Evolutionary conservation across 225 moss, liverwort and hornwort genomes (phyloP).

Genomic region (Physcomitrellopsis africana): DNA sequence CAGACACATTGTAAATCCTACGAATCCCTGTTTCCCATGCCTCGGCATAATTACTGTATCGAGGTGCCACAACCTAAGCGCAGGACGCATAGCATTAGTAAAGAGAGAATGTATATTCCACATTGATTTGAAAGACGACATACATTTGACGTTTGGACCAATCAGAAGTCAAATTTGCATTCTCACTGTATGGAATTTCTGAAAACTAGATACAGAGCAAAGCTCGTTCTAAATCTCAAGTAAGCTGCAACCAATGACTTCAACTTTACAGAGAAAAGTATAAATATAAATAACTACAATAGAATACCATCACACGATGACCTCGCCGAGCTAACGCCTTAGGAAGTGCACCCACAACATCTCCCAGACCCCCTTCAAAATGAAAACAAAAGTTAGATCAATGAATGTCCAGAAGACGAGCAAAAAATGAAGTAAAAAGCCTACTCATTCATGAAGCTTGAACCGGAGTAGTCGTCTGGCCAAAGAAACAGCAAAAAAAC

Average conservation of each 20-base stretch:
- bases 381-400: conserved; percentile 24
- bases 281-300: background rate
- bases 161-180: background rate
- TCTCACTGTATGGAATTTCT: conserved; percentile 2
- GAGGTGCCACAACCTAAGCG: conserved; percentile 78
- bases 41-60: conserved; percentile 80
- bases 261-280: background rate
- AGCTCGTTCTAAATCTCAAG: background rate
- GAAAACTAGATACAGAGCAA: conserved; percentile 5
- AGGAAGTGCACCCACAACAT: conserved; percentile 88
- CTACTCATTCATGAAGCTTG: background rate
- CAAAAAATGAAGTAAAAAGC: background rate
- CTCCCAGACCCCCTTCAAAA: conserved; percentile 80
- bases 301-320: conserved; percentile 79
- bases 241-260: background rate
- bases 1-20: conserved; percentile 70
- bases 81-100: background rate
- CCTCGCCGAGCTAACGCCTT: conserved; percentile 86
- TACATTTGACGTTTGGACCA: background rate
- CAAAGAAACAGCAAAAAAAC: background rate
- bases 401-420: conserved; percentile 13
- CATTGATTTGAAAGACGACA: background rate
- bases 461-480: background rate
- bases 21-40: conserved; percentile 85
- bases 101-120: background rate